Percentiles rank a stretch among this genome's conserved stretches.
phyloP scores from a whole-genome alignment of 441 rosid genomes.

The Pelargonium australe region DNA sequence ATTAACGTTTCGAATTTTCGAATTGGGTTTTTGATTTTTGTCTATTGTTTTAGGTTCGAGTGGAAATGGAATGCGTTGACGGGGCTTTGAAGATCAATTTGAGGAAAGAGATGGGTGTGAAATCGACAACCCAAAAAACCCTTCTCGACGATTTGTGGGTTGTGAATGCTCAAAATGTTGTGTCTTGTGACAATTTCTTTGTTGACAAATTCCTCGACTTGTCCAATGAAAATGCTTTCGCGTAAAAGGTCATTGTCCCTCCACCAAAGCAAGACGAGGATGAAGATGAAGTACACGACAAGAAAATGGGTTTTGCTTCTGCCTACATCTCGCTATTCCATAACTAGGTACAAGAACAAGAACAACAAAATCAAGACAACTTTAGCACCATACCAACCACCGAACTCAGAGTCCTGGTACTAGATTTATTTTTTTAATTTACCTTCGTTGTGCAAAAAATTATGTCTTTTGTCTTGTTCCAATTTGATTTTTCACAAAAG shows the following conservation, averaged over 20 bases:
- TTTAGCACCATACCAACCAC: slow-evolving; percentile 39
- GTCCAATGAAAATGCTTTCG: slow-evolving; percentile 50
- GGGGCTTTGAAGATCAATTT: slow-evolving; percentile 48
- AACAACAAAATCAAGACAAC: slow-evolving; percentile 22
- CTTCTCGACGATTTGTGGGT: slow-evolving; percentile 33
- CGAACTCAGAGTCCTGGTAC: slow-evolving; percentile 61
- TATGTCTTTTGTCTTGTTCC: not conserved
- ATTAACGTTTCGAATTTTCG: not conserved
- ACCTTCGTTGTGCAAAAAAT: not conserved
- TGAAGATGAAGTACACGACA: slow-evolving; percentile 18
- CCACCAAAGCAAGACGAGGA: slow-evolving; percentile 3
- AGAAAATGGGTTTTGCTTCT: slow-evolving; percentile 8
- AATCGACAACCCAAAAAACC: slow-evolving; percentile 24
- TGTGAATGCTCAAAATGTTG: slow-evolving; percentile 32
- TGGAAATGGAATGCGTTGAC: slow-evolving; percentile 59
- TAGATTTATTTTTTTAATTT: not conserved
- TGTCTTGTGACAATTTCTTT: slow-evolving; percentile 44
- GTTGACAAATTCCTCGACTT: slow-evolving; percentile 75
- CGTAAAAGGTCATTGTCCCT: slow-evolving; percentile 13
- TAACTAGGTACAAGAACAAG: no score
- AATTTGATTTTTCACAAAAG: slow-evolving; percentile 8
- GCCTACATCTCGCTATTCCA: not conserved
- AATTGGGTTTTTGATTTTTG: slow-evolving; percentile 14
- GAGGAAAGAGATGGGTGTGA: slow-evolving; percentile 36
- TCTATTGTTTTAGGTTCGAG: not conserved